These are phyloP conservation scores for Plasmodium knowlesi DNA, from an alignment of 169 alveolate species.

Conservation along the genomic window DNA sequence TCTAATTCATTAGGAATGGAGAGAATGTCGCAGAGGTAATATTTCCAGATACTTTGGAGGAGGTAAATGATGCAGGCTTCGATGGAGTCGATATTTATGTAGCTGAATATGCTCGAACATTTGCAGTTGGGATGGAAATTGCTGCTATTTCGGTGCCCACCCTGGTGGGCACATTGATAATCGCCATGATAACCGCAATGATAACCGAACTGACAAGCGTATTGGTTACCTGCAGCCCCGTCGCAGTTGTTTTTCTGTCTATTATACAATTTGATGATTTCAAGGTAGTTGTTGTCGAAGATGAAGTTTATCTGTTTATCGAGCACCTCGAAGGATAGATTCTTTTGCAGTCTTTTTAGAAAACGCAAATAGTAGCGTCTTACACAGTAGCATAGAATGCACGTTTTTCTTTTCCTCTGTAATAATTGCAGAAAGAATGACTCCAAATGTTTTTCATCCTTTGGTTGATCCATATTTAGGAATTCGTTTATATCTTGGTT, in stretches of 20 bases:
- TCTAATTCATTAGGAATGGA: slow-evolving; percentile 61
- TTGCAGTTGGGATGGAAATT: neutral
- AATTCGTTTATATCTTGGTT: neutral
- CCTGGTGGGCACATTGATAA: neutral
- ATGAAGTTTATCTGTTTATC: slow-evolving; percentile 45
- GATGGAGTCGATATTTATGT: slow-evolving; percentile 26
- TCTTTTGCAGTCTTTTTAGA: slow-evolving; percentile 41
- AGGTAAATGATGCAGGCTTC: slow-evolving; percentile 68
- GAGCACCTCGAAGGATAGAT: slow-evolving; percentile 7
- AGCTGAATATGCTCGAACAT: slow-evolving; percentile 45
- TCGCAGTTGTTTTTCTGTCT: neutral
- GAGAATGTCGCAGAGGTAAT: slow-evolving; percentile 42
- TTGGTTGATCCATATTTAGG: neutral
- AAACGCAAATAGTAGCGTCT: slow-evolving; percentile 39
- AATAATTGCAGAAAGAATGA: slow-evolving; percentile 35
- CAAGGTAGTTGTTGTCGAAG: slow-evolving; percentile 58
- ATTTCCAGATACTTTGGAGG: slow-evolving; percentile 26
- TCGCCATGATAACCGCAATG: neutral
- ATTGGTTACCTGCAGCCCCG: neutral
- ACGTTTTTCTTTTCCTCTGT: slow-evolving; percentile 35
- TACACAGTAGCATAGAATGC: slow-evolving; percentile 65
- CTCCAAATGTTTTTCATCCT: slow-evolving; percentile 34
- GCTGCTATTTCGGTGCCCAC: neutral
- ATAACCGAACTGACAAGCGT: neutral
- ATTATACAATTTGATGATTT: slow-evolving; percentile 9